phyloP scores from a whole-genome alignment of 2,329 filamentous ascomycete genomes.

The Sordariomycetes sp. region DNA sequence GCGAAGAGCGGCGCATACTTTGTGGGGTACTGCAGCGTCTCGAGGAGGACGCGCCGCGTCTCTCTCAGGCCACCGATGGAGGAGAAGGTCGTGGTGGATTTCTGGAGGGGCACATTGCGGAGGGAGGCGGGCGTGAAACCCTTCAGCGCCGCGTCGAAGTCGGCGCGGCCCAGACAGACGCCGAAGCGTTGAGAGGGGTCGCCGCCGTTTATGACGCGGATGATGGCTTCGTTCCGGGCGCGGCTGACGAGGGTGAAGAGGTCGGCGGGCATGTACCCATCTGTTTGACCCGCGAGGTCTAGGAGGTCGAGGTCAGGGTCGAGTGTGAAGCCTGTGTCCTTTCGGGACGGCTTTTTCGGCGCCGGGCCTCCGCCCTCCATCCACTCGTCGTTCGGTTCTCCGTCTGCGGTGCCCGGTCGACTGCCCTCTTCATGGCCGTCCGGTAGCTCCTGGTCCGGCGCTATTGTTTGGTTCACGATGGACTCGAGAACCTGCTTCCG shows the following conservation, averaged over 20 bases:
- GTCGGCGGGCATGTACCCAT: slow-evolving; percentile 97
- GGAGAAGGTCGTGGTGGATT: slow-evolving; percentile 82
- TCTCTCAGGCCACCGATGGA: slow-evolving; percentile 80
- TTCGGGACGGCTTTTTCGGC: slow-evolving; percentile 23
- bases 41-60: slow-evolving; percentile 81
- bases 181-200: slow-evolving; percentile 28
- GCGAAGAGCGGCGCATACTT: slow-evolving; percentile 97
- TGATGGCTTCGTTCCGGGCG: slow-evolving; percentile 83
- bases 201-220: slow-evolving; percentile 56
- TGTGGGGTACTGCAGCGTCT: slow-evolving; percentile 93
- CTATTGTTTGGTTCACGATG: slow-evolving; percentile 46
- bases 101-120: slow-evolving; percentile 86
- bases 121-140: slow-evolving; percentile 93
- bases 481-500: slow-evolving; percentile 73
- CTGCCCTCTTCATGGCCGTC: slow-evolving; percentile 29
- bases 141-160: slow-evolving; percentile 75
- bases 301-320: slow-evolving; percentile 75
- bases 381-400: slow-evolving; percentile 53
- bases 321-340: slow-evolving; percentile 53
- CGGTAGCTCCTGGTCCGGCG: slow-evolving; percentile 21
- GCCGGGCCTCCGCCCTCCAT: slow-evolving; percentile 57
- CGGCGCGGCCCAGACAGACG: slow-evolving; percentile 55
- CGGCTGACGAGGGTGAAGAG: slow-evolving; percentile 73
- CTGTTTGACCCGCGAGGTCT: slow-evolving; percentile 84
- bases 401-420: slow-evolving; percentile 42